These are phyloP conservation scores for Lactarius vividus DNA, from an alignment of 768 basidiomycete species.

Conservation along the genomic window DNA sequence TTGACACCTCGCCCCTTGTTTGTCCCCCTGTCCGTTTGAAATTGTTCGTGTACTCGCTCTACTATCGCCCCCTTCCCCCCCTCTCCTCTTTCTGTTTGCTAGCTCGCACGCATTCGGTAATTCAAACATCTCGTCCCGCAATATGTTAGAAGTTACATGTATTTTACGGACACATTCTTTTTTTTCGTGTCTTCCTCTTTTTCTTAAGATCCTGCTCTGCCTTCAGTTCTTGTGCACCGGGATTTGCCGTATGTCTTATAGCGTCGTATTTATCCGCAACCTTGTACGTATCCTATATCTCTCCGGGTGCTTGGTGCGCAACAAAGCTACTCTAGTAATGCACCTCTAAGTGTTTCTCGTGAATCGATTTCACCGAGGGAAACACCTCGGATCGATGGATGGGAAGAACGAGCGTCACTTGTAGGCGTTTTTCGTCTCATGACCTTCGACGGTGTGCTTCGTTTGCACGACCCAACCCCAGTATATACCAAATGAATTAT, in stretches of 20 bases:
- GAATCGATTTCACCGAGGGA: conserved; percentile 10
- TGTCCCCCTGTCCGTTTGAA: conserved; percentile 1
- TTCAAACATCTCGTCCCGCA: conserved; percentile 27
- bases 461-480: neutral
- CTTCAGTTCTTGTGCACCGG: conserved; percentile 28
- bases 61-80: neutral
- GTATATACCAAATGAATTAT: conserved; percentile 18
- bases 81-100: neutral
- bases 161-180: conserved; percentile 25
- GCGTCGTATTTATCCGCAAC: conserved; percentile 33
- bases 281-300: conserved; percentile 27
- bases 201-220: conserved; percentile 17
- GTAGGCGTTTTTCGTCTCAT: conserved; percentile 14
- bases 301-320: conserved; percentile 26
- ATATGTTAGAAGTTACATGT: conserved; percentile 28
- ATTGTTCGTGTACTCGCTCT: conserved; percentile 4
- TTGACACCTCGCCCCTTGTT: conserved; percentile 31
- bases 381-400: conserved; percentile 22
- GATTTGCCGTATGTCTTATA: conserved; percentile 33
- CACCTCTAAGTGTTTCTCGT: conserved; percentile 2
- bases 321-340: conserved; percentile 28
- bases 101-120: conserved; percentile 18
- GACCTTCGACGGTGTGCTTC: conserved; percentile 16
- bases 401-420: conserved; percentile 1
- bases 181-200: conserved; percentile 22